A percentile compares a stretch with the other conserved stretches of the same genome.
Conservation (phyloP, 1,284 basidiomycete genomes). For the Ustilago shanxiensis region DNA sequence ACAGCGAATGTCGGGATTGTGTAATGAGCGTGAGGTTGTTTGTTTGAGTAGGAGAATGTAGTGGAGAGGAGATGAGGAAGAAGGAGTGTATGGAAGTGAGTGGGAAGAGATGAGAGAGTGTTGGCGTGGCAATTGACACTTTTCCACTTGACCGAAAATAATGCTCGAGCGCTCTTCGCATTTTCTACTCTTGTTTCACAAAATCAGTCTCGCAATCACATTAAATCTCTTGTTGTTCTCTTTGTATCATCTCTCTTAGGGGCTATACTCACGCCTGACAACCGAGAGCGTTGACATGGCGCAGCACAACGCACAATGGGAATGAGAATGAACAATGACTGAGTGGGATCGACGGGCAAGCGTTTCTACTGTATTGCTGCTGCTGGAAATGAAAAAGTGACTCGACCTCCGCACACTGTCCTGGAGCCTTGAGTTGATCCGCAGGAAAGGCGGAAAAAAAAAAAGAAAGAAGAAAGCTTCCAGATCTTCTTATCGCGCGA, state of each 20-base stretch:
- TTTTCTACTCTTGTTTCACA: not conserved
- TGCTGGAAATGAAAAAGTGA: constrained; percentile 21
- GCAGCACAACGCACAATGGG: not conserved
- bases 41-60: not conserved
- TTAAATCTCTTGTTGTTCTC: not conserved
- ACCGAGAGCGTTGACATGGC: not conserved
- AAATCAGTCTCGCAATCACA: not conserved
- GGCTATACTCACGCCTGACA: no score
- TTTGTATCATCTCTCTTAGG: not conserved
- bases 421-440: not conserved
- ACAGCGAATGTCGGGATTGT: not conserved
- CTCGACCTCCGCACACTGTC: constrained; percentile 26
- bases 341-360: no score
- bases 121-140: not conserved
- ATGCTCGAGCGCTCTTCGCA: not conserved
- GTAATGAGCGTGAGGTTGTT: constrained; percentile 11
- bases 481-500: constrained; percentile 48
- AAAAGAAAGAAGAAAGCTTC: constrained; percentile 7
- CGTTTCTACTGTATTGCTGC: not conserved
- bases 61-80: not conserved
- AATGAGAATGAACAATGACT: no score
- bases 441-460: not conserved
- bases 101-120: not conserved
- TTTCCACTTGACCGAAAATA: not conserved
- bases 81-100: not conserved